Evolutionary conservation across 345 rosid genomes (phyloP).

Genomic region (Sonneratia caseolaris): DNA sequence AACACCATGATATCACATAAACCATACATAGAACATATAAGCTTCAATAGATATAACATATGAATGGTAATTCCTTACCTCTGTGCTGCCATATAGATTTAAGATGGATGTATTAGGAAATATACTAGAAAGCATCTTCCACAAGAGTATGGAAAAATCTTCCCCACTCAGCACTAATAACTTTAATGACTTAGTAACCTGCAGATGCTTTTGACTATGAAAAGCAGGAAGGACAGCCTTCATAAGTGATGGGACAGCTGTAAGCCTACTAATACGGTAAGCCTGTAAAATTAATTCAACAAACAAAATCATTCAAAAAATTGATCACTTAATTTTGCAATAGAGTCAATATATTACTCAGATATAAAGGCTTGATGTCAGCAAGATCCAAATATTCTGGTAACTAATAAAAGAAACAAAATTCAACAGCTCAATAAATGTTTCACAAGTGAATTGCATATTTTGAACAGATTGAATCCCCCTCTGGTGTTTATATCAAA

Average conservation of each 20-base stretch:
- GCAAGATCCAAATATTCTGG: background rate
- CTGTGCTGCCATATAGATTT: constrained; percentile 92
- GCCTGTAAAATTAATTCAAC: constrained; percentile 33
- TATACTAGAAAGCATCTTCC: constrained; percentile 54
- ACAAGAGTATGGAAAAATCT: constrained; percentile 62
- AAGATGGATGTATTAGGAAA: constrained; percentile 61
- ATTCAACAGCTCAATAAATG: background rate
- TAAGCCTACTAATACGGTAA: constrained; percentile 62
- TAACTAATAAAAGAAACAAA: background rate
- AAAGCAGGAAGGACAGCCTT: constrained; percentile 60
- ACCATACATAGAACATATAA: background rate
- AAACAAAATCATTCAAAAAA: background rate
- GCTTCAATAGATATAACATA: constrained; percentile 1
- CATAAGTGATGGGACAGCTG: constrained; percentile 77
- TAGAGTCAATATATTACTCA: background rate
- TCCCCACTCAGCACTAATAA: constrained; percentile 84
- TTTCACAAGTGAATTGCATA: background rate
- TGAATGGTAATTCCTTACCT: constrained; percentile 41
- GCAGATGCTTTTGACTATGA: constrained; percentile 29
- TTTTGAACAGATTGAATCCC: background rate
- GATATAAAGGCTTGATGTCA: background rate
- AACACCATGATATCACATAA: background rate
- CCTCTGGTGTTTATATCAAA: background rate
- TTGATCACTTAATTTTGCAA: background rate
- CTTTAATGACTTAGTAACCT: constrained; percentile 45